Evolutionary conservation across 495 filamentous ascomycete species (phyloP).

Genomic region (Neurospora africana): DNA sequence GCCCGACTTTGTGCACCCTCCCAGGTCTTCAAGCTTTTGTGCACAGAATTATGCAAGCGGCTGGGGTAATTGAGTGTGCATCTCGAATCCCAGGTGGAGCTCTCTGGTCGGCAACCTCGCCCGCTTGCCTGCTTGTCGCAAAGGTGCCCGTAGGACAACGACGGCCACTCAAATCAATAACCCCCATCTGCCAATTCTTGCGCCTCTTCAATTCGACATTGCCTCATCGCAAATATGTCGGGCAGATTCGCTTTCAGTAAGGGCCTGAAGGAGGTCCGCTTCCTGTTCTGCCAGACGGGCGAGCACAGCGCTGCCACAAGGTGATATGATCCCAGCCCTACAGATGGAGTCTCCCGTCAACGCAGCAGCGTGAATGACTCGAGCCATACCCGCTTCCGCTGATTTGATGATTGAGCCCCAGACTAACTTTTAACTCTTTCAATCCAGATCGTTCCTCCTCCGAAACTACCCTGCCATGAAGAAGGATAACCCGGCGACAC

Average conservation of each 20-base stretch:
- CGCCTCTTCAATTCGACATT: neutral
- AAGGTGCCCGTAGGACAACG: neutral
- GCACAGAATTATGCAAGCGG: neutral
- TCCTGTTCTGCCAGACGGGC: constrained; percentile 88
- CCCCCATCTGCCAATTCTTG: constrained; percentile 2
- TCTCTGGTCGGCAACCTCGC: constrained; percentile 6
- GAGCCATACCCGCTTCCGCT: neutral
- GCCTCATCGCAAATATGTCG: constrained; percentile 53
- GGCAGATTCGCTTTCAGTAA: constrained; percentile 85
- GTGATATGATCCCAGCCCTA: constrained; percentile 37
- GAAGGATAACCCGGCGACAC: constrained; percentile 91
- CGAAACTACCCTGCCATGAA: constrained; percentile 98
- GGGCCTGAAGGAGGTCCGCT: constrained; percentile 86
- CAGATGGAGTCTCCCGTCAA: neutral
- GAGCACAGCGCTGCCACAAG: constrained; percentile 78
- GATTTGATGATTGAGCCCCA: neutral
- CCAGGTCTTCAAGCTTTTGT: neutral
- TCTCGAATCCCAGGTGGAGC: constrained; percentile 1
- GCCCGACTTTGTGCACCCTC: neutral
- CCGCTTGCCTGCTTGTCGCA: constrained; percentile 2
- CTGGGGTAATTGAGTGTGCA: neutral
- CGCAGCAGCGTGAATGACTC: neutral
- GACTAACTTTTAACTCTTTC: constrained; percentile 1
- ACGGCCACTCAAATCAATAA: constrained; percentile 7
- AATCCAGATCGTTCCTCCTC: constrained; percentile 75